Evolutionary conservation across 179 eudicot species (phyloP).

Genomic region (Vitellaria paradoxa): DNA sequence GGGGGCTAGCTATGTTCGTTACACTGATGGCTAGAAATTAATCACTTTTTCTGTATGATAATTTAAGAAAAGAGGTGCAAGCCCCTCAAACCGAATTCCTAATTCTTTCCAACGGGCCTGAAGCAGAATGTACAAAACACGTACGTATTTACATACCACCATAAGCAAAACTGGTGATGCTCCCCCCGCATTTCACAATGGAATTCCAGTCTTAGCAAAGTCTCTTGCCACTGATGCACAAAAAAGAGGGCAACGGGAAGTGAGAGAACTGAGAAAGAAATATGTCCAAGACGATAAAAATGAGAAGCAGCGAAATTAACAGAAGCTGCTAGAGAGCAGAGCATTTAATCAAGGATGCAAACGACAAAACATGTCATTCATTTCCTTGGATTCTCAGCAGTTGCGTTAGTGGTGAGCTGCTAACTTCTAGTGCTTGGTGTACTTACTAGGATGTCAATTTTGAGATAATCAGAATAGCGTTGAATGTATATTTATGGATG

Average conservation of each 20-base stretch:
- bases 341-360: neutral
- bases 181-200: neutral
- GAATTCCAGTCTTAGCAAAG: conserved; percentile 19
- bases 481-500: neutral
- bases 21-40: no score
- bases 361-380: neutral
- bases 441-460: neutral
- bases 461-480: neutral
- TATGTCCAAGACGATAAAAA: neutral
- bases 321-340: neutral
- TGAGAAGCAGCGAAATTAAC: neutral
- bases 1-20: no score
- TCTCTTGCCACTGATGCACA: conserved; percentile 30
- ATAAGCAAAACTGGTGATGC: neutral
- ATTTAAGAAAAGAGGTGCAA: no score
- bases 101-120: neutral
- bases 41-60: no score
- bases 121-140: neutral
- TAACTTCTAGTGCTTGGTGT: neutral
- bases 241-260: conserved; percentile 14
- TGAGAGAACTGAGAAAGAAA: neutral
- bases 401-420: neutral
- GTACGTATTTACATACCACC: neutral
- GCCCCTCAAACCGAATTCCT: no score
- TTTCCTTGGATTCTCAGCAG: neutral